Evolutionary conservation across 2,329 filamentous ascomycete genomes (phyloP).

Genomic region (Microcera coccophila): DNA sequence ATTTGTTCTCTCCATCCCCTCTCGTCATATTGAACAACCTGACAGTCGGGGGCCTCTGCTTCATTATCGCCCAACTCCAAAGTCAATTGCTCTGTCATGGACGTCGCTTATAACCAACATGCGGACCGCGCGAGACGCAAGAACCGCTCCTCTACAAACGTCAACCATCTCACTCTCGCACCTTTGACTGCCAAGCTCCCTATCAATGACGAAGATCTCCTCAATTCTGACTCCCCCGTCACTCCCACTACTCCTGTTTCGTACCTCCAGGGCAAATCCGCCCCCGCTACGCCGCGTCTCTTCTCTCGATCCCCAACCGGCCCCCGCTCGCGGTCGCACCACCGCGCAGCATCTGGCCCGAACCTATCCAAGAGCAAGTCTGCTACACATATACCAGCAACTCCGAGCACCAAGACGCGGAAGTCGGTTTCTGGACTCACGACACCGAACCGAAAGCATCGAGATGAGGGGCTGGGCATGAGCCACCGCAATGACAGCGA

Average conservation of each 20-base stretch:
- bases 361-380: conserved; percentile 60
- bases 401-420: conserved; percentile 16
- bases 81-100: conserved; percentile 38
- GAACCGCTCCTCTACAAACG: conserved; percentile 55
- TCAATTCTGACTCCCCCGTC: conserved; percentile 28
- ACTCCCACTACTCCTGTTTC: conserved; percentile 32
- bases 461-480: conserved; percentile 29
- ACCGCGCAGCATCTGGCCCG: conserved; percentile 38
- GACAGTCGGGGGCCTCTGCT: no score
- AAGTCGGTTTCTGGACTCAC: conserved; percentile 29
- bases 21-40: no score
- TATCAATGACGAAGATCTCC: conserved; percentile 49
- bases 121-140: conserved; percentile 54
- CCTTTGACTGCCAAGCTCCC: conserved; percentile 61
- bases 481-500: conserved; percentile 51
- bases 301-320: conserved; percentile 55
- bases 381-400: conserved; percentile 48
- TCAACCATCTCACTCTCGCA: conserved; percentile 60
- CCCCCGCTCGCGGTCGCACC: conserved; percentile 44
- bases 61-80: not conserved
- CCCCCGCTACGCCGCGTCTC: conserved; percentile 61
- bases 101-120: conserved; percentile 59
- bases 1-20: not conserved
- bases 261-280: conserved; percentile 60
- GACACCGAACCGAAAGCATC: conserved; percentile 33